phyloP scores from a whole-genome alignment of 106 monocot species.

The Dioscorea dumetorum region DNA sequence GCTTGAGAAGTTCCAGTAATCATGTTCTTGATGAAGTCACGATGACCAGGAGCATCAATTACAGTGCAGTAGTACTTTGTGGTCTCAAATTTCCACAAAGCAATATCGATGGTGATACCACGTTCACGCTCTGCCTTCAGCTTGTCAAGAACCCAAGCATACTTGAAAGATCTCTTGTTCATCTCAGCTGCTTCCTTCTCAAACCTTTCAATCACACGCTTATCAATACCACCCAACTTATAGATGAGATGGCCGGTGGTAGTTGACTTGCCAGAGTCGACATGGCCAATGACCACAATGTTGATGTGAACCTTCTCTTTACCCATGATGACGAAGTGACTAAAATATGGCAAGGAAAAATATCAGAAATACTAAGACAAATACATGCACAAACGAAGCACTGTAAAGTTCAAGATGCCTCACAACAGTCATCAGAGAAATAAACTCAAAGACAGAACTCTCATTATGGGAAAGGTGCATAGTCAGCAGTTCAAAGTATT shows the following conservation, averaged over 20 bases:
- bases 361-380: too few relatives aligned
- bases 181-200: constrained; percentile 15
- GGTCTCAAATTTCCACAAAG: constrained; percentile 15
- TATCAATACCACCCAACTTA: constrained; percentile 16
- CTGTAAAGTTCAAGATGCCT: too few relatives aligned
- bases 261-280: constrained; percentile 14
- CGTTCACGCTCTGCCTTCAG: constrained; percentile 13
- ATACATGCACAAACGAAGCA: too few relatives aligned
- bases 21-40: constrained; percentile 12
- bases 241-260: constrained; percentile 14
- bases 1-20: constrained; percentile 14
- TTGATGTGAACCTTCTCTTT: constrained; percentile 16
- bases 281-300: constrained; percentile 17
- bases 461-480: too few relatives aligned
- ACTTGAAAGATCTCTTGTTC: constrained; percentile 17
- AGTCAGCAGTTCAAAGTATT: too few relatives aligned
- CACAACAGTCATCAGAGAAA: too few relatives aligned
- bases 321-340: constrained; percentile 1
- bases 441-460: too few relatives aligned
- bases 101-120: constrained; percentile 17
- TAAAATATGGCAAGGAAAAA: too few relatives aligned
- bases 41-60: constrained; percentile 12
- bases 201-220: constrained; percentile 17
- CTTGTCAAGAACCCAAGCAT: constrained; percentile 13
- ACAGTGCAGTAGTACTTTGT: constrained; percentile 16